Percentiles rank a stretch among this genome's conserved stretches.
Evolutionary conservation across 2,329 filamentous ascomycete genomes (phyloP).

Genomic region (Trichophyton mentagrophytes): DNA sequence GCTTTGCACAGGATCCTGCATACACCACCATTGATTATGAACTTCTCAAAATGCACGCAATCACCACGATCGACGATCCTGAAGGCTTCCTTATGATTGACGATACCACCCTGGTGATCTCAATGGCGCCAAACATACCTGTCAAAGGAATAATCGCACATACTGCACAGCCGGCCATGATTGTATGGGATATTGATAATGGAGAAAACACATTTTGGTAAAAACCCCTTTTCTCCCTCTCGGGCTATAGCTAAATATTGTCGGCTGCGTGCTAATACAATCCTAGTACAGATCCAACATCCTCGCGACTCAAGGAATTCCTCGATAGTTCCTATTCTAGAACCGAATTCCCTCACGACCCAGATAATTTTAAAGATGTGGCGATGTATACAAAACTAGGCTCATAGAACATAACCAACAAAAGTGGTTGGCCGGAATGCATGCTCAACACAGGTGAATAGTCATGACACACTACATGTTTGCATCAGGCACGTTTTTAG

Average conservation of each 20-base stretch:
- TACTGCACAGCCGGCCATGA: constrained; percentile 23
- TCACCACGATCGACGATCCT: constrained; percentile 18
- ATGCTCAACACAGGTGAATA: too few species aligned
- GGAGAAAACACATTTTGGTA: neutral
- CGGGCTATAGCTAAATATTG: neutral
- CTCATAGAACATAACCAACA: neutral
- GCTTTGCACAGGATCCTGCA: constrained; percentile 20
- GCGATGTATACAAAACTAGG: neutral
- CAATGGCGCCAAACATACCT: constrained; percentile 22
- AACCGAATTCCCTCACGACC: neutral
- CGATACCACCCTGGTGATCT: constrained; percentile 26
- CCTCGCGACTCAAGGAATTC: neutral
- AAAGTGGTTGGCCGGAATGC: neutral
- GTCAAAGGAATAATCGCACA: constrained; percentile 30
- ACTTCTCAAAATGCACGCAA: constrained; percentile 13
- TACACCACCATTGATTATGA: constrained; percentile 15
- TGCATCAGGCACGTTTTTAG: too few species aligned
- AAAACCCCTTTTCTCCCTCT: neutral
- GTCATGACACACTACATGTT: too few species aligned
- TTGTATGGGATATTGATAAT: constrained; percentile 17
- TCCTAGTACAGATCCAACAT: neutral
- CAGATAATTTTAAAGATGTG: neutral
- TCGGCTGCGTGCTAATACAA: neutral
- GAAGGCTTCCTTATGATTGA: constrained; percentile 28
- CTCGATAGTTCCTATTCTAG: neutral